These are phyloP conservation scores for Gymnopilus junonius DNA, from an alignment of 768 basidiomycete genomes.

Conservation along the genomic window DNA sequence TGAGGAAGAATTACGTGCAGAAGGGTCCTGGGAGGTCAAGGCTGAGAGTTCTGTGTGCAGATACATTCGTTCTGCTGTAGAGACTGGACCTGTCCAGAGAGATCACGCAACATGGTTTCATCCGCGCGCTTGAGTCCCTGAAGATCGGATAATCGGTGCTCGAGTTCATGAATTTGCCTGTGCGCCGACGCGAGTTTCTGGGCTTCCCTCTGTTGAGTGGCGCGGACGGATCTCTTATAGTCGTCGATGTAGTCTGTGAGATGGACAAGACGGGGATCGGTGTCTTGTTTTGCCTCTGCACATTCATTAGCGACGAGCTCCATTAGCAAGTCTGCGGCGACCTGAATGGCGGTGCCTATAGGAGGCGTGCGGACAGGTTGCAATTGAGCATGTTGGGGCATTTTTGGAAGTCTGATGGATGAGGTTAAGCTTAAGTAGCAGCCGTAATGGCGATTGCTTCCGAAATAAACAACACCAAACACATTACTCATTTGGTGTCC, in stretches of 20 bases:
- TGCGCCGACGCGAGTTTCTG: background rate
- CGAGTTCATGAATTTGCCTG: background rate
- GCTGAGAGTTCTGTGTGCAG: background rate
- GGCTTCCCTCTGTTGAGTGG: background rate
- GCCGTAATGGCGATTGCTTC: background rate
- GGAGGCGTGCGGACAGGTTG: background rate
- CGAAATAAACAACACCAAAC: conserved; percentile 23
- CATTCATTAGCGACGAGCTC: background rate
- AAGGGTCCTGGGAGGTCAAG: background rate
- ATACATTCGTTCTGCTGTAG: background rate
- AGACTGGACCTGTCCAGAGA: background rate
- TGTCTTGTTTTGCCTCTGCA: background rate
- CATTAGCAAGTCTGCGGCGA: background rate
- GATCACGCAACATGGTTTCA: background rate
- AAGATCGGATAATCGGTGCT: background rate
- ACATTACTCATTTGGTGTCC: conserved; percentile 16
- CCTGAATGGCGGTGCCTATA: background rate
- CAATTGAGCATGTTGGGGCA: background rate
- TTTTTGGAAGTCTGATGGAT: background rate
- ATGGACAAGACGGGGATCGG: background rate
- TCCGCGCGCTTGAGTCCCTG: background rate
- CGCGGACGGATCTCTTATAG: background rate
- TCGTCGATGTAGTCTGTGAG: background rate
- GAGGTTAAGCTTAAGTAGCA: background rate
- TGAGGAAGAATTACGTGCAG: background rate